phyloP scores from a whole-genome alignment of 768 basidiomycete species.

The Lentinula detonsa region DNA sequence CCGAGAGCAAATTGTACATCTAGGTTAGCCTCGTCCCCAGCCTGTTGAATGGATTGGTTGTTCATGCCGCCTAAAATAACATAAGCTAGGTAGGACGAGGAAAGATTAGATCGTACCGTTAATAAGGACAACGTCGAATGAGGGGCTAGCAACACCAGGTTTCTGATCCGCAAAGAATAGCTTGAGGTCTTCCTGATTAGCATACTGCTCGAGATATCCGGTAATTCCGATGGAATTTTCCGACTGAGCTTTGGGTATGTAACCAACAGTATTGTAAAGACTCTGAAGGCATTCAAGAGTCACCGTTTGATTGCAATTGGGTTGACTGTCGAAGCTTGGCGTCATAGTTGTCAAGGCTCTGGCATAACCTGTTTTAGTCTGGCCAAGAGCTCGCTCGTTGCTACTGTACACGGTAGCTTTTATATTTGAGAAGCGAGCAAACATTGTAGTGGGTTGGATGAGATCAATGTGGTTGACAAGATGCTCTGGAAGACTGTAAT shows the following conservation, averaged over 20 bases:
- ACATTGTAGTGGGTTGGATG: constrained; percentile 70
- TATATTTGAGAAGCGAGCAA: constrained; percentile 40
- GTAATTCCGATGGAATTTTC: constrained; percentile 50
- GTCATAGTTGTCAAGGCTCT: not conserved
- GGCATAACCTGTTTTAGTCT: constrained; percentile 1
- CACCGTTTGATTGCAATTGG: constrained; percentile 42
- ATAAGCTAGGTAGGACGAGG: not conserved
- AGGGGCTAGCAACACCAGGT: constrained; percentile 41
- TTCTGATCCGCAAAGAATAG: constrained; percentile 42
- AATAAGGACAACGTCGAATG: constrained; percentile 48
- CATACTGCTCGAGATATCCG: constrained; percentile 46
- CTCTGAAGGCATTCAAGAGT: constrained; percentile 49
- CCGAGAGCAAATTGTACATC: constrained; percentile 68
- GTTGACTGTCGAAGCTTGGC: constrained; percentile 17
- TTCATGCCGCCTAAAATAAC: constrained; percentile 48
- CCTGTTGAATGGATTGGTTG: constrained; percentile 43
- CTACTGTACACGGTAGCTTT: constrained; percentile 32
- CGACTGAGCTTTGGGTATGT: constrained; percentile 31
- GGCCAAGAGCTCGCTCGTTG: constrained; percentile 7
- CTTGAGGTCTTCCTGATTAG: constrained; percentile 46
- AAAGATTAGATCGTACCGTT: constrained; percentile 33
- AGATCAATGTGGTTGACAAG: constrained; percentile 59
- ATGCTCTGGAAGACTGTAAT: constrained; percentile 57
- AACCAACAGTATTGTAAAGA: constrained; percentile 47
- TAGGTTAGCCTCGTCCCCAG: constrained; percentile 62